phyloP scores from a whole-genome alignment of 768 basidiomycete genomes.

The Gloeopeniophorella convolvens region DNA sequence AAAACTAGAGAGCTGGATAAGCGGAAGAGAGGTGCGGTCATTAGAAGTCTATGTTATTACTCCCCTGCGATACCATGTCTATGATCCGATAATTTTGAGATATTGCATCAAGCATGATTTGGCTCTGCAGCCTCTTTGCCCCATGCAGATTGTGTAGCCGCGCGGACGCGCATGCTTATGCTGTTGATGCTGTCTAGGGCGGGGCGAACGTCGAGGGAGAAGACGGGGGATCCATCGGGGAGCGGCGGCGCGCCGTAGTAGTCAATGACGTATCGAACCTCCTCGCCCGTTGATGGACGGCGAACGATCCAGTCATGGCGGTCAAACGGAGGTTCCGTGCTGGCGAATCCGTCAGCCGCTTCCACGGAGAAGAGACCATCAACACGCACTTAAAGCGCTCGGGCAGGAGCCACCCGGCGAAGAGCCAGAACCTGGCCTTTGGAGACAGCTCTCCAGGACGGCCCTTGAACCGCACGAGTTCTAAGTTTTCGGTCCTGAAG shows the following conservation, averaged over 20 bases:
- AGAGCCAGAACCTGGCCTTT: slow-evolving; percentile 82
- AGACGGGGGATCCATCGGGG: slow-evolving; percentile 88
- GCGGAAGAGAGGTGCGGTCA: not conserved
- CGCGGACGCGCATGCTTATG: slow-evolving; percentile 47
- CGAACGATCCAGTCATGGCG: slow-evolving; percentile 93
- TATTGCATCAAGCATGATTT: not conserved
- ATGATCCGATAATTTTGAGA: not conserved
- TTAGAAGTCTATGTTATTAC: not conserved
- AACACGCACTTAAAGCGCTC: slow-evolving; percentile 74
- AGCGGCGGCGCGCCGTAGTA: slow-evolving; percentile 94
- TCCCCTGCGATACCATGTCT: slow-evolving; percentile 1
- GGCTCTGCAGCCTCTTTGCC: not conserved
- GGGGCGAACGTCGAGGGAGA: slow-evolving; percentile 91
- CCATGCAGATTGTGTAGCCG: slow-evolving; percentile 25
- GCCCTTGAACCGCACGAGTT: slow-evolving; percentile 82
- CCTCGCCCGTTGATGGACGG: slow-evolving; percentile 68
- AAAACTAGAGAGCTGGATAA: not conserved
- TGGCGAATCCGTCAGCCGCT: slow-evolving; percentile 27
- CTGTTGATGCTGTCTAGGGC: slow-evolving; percentile 83
- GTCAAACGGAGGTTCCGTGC: slow-evolving; percentile 91
- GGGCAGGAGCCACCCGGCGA: slow-evolving; percentile 86
- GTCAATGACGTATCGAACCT: slow-evolving; percentile 95
- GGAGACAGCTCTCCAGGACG: slow-evolving; percentile 91
- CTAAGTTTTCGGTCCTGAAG: slow-evolving; percentile 55
- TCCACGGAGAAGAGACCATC: not conserved